Evolutionary conservation across 495 filamentous ascomycete genomes (phyloP), one percentile per base, ranked within the genome.

Genomic region (Penicillium cinerascens): DNA sequence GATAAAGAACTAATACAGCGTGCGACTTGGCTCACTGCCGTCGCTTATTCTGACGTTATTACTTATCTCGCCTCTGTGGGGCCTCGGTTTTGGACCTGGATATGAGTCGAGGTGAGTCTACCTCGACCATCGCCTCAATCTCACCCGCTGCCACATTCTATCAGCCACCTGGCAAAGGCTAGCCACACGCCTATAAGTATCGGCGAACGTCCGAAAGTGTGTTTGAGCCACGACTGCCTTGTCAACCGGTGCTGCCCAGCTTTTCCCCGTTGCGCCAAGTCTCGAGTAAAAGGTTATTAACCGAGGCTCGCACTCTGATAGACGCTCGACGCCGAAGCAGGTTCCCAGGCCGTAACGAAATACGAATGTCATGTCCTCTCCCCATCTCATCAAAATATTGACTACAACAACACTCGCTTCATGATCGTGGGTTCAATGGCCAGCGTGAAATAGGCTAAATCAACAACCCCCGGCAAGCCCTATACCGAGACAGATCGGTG

Each of bases 151-250:
- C 9, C 29, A 13, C 29, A 33, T 3, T 33, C 29, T 1, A 13
- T 33, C 29, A 33, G 29, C 29, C 29, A 33, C 29, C 9, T 10
- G 22, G 29, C 29, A 33, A 3, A 33, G 4, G 13, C 29, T 33
- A 33, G 1, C 8, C 29, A 33, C 29, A 33, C 29, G 13, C 9
- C 29, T 33, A 11, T 10, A 33, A 33, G 37, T 3, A 21, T 49
- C 56, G 56, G 56, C 10, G 46, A 56, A 46, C 40, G 15, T 60
- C 60, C 56, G 60, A 49, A 54, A 42, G 29, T 41, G 42, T 49
- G 35, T 20, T 25, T 39, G 44, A 59, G 44, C 50, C 56, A 58
- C 47, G 17, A 26, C 16, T 7, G 4, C 27, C 20, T 33, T 22
- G 11, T 13, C 20, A 48, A 52, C 47, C 27, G 25, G 47, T 38